Percentiles rank a stretch among this genome's conserved stretches.
These are phyloP conservation scores for Metschnikowia arizonensis DNA, from an alignment of 805 yeast genomes.

Conservation along the genomic window DNA sequence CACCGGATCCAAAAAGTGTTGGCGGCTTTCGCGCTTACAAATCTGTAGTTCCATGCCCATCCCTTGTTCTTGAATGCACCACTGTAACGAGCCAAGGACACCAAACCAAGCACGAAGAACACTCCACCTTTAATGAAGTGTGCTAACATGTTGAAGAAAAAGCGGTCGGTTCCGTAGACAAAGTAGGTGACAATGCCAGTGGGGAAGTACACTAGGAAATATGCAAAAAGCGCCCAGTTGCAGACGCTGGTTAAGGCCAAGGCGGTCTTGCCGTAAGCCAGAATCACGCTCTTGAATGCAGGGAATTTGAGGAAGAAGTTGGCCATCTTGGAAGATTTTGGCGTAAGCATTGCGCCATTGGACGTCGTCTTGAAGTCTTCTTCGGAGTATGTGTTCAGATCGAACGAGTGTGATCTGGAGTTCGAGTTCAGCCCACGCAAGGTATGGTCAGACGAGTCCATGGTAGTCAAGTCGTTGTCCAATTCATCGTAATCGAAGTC, in stretches of 20 bases:
- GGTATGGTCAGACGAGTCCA: conserved; percentile 15
- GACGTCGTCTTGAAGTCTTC: conserved; percentile 27
- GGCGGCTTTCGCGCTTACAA: conserved; percentile 20
- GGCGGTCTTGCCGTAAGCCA: conserved; percentile 22
- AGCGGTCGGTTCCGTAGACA: conserved; percentile 60
- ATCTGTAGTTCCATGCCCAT: conserved; percentile 79
- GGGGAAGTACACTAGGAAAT: conserved; percentile 54
- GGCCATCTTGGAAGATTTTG: conserved; percentile 9
- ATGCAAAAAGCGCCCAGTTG: conserved; percentile 64
- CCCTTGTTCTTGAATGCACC: conserved; percentile 76
- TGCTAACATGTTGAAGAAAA: conserved; percentile 80
- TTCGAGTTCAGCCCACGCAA: conserved; percentile 13
- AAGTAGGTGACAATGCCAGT: conserved; percentile 63
- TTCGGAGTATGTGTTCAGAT: conserved; percentile 19
- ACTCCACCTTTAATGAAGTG: conserved; percentile 97
- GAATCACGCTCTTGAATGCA: conserved; percentile 11
- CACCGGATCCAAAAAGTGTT: conserved; percentile 31
- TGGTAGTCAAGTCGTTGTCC: conserved; percentile 15
- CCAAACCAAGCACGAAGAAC: conserved; percentile 68
- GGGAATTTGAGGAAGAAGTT: conserved; percentile 14
- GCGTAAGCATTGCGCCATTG: conserved; percentile 18
- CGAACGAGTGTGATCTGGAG: conserved; percentile 20
- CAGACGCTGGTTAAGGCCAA: conserved; percentile 21
- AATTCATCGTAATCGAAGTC: conserved; percentile 14
- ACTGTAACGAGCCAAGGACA: conserved; percentile 81